Evolutionary conservation across 139 green algal genomes (phyloP).

Genomic region (Chlorella sp.): DNA sequence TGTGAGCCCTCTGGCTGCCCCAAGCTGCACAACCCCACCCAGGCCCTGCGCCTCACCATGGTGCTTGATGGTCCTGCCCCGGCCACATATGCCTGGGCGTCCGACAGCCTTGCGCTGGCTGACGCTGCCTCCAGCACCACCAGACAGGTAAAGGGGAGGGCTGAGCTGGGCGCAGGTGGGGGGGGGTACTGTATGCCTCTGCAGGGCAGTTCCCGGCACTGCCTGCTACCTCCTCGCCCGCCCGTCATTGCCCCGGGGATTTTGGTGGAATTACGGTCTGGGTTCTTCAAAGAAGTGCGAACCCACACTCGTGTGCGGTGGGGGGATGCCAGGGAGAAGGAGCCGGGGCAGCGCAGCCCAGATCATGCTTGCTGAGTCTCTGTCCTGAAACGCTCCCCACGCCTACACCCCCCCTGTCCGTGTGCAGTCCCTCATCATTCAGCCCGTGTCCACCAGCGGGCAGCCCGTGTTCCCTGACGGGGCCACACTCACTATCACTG

Average conservation of each 20-base stretch:
- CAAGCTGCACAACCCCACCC: constrained; percentile 5
- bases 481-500: neutral
- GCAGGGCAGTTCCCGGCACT: no score
- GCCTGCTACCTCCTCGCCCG: no score
- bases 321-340: no score
- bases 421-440: neutral
- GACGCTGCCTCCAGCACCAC: neutral
- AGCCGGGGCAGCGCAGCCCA: no score
- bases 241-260: neutral
- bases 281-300: no score
- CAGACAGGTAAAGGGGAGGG: neutral
- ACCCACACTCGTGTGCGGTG: no score
- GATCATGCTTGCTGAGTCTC: no score
- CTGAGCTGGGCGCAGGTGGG: no score
- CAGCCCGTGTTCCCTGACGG: neutral
- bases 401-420: no score
- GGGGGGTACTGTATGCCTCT: neutral
- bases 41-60: neutral
- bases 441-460: neutral
- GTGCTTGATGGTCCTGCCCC: neutral
- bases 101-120: neutral
- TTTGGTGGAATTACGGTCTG: no score
- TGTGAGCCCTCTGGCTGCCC: neutral
- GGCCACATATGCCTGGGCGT: neutral
- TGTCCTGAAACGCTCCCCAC: no score